Percentiles rank a stretch among this genome's conserved stretches.
Evolutionary conservation across 2,329 filamentous ascomycete genomes (phyloP).

Genomic region (Acrocalymma vagum): DNA sequence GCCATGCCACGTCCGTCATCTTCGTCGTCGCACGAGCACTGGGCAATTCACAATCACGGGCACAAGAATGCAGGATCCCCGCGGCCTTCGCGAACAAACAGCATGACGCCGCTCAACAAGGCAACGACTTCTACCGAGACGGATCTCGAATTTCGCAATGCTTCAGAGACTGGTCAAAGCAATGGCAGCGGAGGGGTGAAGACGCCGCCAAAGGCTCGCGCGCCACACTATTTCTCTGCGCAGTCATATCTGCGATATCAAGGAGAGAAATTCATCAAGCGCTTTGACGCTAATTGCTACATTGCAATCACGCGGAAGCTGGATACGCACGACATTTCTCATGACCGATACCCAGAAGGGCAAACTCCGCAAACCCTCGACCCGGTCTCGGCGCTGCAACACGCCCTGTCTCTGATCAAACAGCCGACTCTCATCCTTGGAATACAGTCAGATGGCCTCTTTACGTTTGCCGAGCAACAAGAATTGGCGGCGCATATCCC

Average conservation of each 20-base stretch:
- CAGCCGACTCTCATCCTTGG: conserved; percentile 92
- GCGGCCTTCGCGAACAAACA: conserved; percentile 48
- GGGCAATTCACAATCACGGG: conserved; percentile 62
- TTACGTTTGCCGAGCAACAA: conserved; percentile 96
- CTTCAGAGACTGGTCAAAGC: conserved; percentile 36
- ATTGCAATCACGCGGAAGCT: conserved; percentile 98
- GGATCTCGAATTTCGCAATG: conserved; percentile 58
- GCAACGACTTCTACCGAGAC: conserved; percentile 32
- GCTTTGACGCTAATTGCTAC: conserved; percentile 98
- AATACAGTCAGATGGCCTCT: conserved; percentile 94
- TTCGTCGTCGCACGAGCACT: conserved; percentile 54
- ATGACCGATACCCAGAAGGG: conserved; percentile 66
- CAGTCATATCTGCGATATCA: conserved; percentile 98
- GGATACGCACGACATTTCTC: conserved; percentile 94
- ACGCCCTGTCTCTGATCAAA: conserved; percentile 81
- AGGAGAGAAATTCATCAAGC: conserved; percentile 93
- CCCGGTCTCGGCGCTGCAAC: conserved; percentile 64
- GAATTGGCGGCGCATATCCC: conserved; percentile 86
- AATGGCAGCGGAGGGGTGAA: conserved; percentile 14
- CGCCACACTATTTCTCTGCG: conserved; percentile 90
- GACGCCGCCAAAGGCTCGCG: conserved; percentile 49
- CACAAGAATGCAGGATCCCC: conserved; percentile 58
- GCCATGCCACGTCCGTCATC: conserved; percentile 63
- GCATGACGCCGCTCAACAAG: conserved; percentile 30
- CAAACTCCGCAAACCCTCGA: conserved; percentile 49